Base-by-base conservation (phyloP, 345 rosid species). In the Eucalyptus melliodora region DNA sequence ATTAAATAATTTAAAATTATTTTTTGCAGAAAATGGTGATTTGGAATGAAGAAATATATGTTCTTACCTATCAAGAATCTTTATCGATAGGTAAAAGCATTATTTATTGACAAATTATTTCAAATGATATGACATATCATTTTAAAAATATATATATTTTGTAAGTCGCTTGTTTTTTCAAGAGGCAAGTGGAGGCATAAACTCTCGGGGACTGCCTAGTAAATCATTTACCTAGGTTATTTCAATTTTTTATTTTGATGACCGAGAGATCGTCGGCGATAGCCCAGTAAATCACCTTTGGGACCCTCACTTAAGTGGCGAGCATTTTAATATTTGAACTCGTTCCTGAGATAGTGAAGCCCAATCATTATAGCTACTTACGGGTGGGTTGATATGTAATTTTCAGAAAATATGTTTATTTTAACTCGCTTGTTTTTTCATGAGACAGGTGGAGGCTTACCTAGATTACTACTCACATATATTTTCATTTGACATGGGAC, bases 231-330 rank as follows among this genome's bases (percentile, higher is more conserved):
- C 10, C 3, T 44, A 44, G 50, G 5, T 49, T 49, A 49, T 49
- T 49, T 49, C 16, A 49, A 49, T 49, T 47, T 10, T 47, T 47
- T 47, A 9, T 47, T 11, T 4, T 47, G 4, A 47, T 47, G 11
- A 47, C 1, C 50, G 1, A 47, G 5, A 0, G 14, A 47, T 11
- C 5, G 50, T 0, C 0, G 14, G 2, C 0, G 12, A 10, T 50
- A 0, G 1, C 6, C 2, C 0, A 50, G 16, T 50, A 50, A 50
- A 50, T 1, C 17, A 50, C 16, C 3, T 2, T 6, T 50, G 1
- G 0, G 6, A 50, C 0, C 7, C 51, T 0, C 3, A 6, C 51
- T 50, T 5, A 14, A 50, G 51, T 50, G 6, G 17, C 3, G 1
- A 15, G 51, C 1, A 50, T 15, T 0, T 2, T 0, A 3, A 50